Evolutionary conservation across 2,329 filamentous ascomycete species (phyloP).

Genomic region (Cordyceps pruinosa): DNA sequence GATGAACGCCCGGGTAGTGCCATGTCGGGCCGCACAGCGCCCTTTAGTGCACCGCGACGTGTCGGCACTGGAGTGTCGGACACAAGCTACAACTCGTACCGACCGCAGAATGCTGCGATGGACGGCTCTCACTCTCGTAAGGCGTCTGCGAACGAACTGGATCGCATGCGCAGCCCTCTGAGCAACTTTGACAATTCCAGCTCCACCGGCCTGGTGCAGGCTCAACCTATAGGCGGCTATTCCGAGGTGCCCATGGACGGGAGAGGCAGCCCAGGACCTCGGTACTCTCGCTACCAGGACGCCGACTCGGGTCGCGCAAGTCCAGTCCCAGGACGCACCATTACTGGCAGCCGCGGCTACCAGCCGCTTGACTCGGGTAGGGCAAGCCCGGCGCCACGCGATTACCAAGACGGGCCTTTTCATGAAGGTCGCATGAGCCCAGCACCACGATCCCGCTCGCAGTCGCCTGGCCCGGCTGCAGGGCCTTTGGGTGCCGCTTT

Average conservation of each 20-base stretch:
- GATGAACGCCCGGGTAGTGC: constrained; percentile 48
- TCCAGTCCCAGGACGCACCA: not conserved
- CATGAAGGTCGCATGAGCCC: constrained; percentile 7
- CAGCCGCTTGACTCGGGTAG: constrained; percentile 1
- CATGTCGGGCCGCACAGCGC: constrained; percentile 24
- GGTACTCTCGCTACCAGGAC: not conserved
- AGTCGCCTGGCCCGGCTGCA: constrained; percentile 11
- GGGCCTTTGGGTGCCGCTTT: constrained; percentile 20
- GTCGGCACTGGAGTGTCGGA: constrained; percentile 17
- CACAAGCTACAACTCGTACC: constrained; percentile 25
- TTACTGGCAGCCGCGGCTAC: not conserved
- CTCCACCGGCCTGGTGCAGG: constrained; percentile 43
- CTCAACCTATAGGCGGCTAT: constrained; percentile 33
- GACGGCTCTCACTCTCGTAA: constrained; percentile 1
- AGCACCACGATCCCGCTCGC: not conserved
- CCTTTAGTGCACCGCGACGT: constrained; percentile 22
- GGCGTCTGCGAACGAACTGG: constrained; percentile 13
- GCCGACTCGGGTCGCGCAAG: not conserved
- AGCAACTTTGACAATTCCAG: constrained; percentile 48
- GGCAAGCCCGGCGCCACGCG: not conserved
- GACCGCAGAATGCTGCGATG: constrained; percentile 11
- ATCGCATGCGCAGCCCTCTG: constrained; percentile 38
- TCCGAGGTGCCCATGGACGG: constrained; percentile 22
- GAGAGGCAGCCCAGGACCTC: not conserved
- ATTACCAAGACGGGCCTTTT: not conserved